Conservation (phyloP, 306 rosid species). For the Phaseolus lunatus region DNA sequence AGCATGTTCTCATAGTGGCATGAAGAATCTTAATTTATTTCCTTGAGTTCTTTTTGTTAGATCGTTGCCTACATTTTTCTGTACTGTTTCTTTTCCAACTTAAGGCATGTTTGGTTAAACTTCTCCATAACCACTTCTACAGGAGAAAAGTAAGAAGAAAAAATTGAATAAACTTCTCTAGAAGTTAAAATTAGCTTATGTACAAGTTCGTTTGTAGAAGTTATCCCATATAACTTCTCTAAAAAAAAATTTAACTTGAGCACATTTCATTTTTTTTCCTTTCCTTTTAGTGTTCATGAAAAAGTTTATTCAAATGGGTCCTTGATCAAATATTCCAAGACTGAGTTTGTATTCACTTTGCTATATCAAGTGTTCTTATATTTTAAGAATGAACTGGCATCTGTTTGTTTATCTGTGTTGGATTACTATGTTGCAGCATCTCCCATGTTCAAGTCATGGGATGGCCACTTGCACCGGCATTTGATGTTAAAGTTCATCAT, state of each 20-base stretch:
- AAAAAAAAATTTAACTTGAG: too few species aligned
- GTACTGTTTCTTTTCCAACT: not conserved
- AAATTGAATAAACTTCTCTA: too few species aligned
- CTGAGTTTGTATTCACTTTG: not conserved
- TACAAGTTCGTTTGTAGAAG: too few species aligned
- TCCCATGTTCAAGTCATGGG: constrained; percentile 63
- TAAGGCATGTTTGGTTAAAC: too few species aligned
- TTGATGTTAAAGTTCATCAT: constrained; percentile 45
- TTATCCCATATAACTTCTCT: too few species aligned
- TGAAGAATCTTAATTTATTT: not conserved
- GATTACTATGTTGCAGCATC: constrained; percentile 55
- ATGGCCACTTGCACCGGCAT: constrained; percentile 43
- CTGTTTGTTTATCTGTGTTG: constrained; percentile 10
- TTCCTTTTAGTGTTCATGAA: too few species aligned
- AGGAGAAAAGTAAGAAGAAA: too few species aligned
- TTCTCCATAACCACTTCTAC: too few species aligned
- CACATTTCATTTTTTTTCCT: too few species aligned
- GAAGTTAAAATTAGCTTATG: too few species aligned
- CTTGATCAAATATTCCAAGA: not conserved
- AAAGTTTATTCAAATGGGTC: too few species aligned
- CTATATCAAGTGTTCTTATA: not conserved
- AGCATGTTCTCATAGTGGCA: not conserved
- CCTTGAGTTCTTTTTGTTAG: not conserved
- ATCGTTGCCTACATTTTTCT: not conserved
- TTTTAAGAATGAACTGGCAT: not conserved